These are phyloP conservation scores for Prunus fruticosa DNA, from an alignment of 306 rosid species.

Conservation along the genomic window DNA sequence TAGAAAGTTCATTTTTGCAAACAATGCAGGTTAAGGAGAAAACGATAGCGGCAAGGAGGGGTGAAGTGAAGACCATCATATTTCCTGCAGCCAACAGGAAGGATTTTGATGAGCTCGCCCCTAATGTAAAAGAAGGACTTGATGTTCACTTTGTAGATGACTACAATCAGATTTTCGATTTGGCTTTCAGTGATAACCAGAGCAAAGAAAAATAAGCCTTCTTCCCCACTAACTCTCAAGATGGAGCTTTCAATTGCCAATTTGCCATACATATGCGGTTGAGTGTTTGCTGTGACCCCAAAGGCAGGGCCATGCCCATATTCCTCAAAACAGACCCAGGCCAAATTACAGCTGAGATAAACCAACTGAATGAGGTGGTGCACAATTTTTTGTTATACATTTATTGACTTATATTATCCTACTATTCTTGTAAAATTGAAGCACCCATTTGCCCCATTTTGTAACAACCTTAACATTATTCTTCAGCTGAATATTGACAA, in stretches of 20 bases:
- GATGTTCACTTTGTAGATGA: conserved; percentile 93
- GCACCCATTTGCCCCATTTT: conserved; percentile 9
- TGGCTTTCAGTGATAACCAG: conserved; percentile 61
- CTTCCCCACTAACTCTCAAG: conserved; percentile 17
- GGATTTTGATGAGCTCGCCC: conserved; percentile 87
- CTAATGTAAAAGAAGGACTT: conserved; percentile 89
- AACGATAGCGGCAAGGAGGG: conserved; percentile 93
- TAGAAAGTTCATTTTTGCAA: conserved; percentile 18
- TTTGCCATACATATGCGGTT: conserved; percentile 10
- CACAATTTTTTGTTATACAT: background rate
- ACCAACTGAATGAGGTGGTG: background rate
- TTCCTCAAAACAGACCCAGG: conserved; percentile 4
- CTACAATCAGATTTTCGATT: conserved; percentile 61
- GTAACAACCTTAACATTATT: background rate
- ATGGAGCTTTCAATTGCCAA: conserved; percentile 22
- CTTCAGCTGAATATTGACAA: background rate
- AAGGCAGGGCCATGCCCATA: conserved; percentile 34
- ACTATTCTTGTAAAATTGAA: conserved; percentile 3
- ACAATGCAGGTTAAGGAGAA: conserved; percentile 89
- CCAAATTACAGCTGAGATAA: conserved; percentile 2
- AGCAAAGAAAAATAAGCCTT: conserved; percentile 24
- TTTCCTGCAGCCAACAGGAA: conserved; percentile 91
- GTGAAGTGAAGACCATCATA: conserved; percentile 77
- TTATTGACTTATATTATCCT: background rate
- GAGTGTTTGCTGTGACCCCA: background rate